Percentiles rank a stretch among this genome's conserved stretches.
phyloP scores from a whole-genome alignment of 306 rosid genomes.

The Lupinus albus region DNA sequence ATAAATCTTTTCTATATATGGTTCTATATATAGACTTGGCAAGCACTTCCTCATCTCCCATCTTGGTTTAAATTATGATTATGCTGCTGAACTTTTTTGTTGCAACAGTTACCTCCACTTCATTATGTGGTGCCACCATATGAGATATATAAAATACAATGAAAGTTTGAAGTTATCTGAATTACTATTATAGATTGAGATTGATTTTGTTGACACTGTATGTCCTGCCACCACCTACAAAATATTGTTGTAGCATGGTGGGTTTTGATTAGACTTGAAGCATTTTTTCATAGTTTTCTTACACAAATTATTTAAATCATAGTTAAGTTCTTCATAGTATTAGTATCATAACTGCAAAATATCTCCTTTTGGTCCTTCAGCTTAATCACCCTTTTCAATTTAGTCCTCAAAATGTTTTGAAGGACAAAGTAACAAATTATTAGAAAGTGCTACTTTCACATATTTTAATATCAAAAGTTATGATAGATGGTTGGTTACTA shows the following conservation, averaged over 20 bases:
- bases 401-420: no score
- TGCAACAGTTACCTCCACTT: conserved; percentile 55
- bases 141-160: background rate
- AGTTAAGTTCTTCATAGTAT: background rate
- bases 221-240: no score
- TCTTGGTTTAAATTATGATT: conserved; percentile 58
- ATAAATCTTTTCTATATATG: conserved; percentile 33
- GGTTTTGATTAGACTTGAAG: no score
- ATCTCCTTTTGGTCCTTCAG: no score
- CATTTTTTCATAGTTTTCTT: background rate
- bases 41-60: conserved; percentile 54
- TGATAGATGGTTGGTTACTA: no score
- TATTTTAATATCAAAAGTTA: no score
- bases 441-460: no score
- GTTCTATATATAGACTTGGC: conserved; percentile 30
- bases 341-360: background rate
- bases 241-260: no score
- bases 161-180: conserved; percentile 13
- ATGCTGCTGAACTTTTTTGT: conserved; percentile 48
- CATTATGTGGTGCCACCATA: conserved; percentile 22
- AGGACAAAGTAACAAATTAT: no score
- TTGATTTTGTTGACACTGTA: background rate
- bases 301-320: background rate
- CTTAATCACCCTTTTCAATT: no score
- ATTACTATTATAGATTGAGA: conserved; percentile 10